These are phyloP conservation scores for Pneumocystis murina DNA, from an alignment of 1,139 yeast species.

Conservation along the genomic window DNA sequence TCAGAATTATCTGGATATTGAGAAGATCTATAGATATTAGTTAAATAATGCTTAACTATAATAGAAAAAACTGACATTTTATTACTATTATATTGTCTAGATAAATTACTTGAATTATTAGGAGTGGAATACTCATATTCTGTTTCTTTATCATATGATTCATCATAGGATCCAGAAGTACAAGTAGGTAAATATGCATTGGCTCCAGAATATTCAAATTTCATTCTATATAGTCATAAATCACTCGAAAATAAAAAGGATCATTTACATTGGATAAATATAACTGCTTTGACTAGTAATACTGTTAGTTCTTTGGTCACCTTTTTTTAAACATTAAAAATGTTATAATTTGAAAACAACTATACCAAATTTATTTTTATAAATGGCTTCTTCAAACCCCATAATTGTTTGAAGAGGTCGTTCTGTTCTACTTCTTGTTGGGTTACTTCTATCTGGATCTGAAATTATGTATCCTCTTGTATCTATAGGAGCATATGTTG, in stretches of 20 bases:
- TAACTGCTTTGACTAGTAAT: not conserved
- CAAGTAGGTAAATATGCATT: not conserved
- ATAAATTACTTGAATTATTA: not conserved
- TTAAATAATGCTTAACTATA: not conserved
- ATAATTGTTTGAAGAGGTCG: slow-evolving; percentile 91
- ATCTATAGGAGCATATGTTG: slow-evolving; percentile 29
- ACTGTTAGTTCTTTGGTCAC: not conserved
- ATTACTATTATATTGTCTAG: not conserved
- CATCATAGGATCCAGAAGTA: not conserved
- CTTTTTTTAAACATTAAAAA: not conserved
- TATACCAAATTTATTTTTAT: slow-evolving; percentile 34
- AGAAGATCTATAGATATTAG: not conserved
- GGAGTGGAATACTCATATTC: not conserved
- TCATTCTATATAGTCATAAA: not conserved
- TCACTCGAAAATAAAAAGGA: not conserved
- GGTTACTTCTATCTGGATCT: slow-evolving; percentile 71
- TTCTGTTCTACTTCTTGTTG: slow-evolving; percentile 81
- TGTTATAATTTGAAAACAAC: not conserved
- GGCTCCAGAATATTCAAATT: not conserved
- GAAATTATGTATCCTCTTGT: slow-evolving; percentile 65
- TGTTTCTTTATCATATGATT: not conserved
- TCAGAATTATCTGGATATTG: not conserved
- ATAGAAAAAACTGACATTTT: not conserved
- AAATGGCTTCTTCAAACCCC: slow-evolving; percentile 79
- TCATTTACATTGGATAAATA: not conserved